A percentile compares a stretch with the other conserved stretches of the same genome.
These are phyloP conservation scores for Pseudogymnoascus sp. DNA, from an alignment of 2,329 filamentous ascomycete species.

Conservation along the genomic window DNA sequence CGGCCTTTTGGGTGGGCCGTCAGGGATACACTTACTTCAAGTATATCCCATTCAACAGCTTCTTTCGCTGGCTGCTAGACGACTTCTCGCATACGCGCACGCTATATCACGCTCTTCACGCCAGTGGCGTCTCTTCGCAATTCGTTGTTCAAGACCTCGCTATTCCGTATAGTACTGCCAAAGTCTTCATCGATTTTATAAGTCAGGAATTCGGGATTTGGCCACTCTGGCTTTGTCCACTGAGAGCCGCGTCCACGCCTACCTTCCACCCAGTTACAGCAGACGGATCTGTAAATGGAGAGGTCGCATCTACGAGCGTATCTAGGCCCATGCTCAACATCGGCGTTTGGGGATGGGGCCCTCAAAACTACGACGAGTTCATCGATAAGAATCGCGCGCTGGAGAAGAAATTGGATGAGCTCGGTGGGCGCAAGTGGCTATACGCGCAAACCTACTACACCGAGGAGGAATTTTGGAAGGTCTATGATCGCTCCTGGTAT, in stretches of 20 bases:
- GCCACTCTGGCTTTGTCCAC: constrained; percentile 50
- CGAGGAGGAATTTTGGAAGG: constrained; percentile 55
- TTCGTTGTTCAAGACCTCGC: constrained; percentile 55
- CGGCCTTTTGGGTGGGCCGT: constrained; percentile 39
- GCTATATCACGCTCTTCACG: constrained; percentile 54
- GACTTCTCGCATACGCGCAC: constrained; percentile 52
- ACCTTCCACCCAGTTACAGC: no score
- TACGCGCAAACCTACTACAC: constrained; percentile 65
- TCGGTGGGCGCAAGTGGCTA: constrained; percentile 61
- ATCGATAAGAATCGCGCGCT: constrained; percentile 51
- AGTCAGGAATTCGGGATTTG: constrained; percentile 38
- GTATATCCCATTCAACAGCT: constrained; percentile 47
- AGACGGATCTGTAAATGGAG: no score
- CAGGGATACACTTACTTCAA: constrained; percentile 54
- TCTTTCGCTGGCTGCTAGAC: constrained; percentile 52
- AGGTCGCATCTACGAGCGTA: no score
- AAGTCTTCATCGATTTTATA: constrained; percentile 42
- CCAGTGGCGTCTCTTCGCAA: constrained; percentile 41
- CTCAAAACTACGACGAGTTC: constrained; percentile 37
- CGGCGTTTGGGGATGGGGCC: constrained; percentile 52
- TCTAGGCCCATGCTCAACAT: constrained; percentile 45
- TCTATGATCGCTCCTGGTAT: constrained; percentile 55
- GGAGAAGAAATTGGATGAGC: constrained; percentile 50
- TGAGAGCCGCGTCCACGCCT: constrained; percentile 20
- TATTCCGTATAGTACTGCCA: constrained; percentile 41